Evolutionary conservation across 2,329 filamentous ascomycete species (phyloP), one percentile per base, ranked within the genome.

Genomic region (Phyllosticta citrichinensis): DNA sequence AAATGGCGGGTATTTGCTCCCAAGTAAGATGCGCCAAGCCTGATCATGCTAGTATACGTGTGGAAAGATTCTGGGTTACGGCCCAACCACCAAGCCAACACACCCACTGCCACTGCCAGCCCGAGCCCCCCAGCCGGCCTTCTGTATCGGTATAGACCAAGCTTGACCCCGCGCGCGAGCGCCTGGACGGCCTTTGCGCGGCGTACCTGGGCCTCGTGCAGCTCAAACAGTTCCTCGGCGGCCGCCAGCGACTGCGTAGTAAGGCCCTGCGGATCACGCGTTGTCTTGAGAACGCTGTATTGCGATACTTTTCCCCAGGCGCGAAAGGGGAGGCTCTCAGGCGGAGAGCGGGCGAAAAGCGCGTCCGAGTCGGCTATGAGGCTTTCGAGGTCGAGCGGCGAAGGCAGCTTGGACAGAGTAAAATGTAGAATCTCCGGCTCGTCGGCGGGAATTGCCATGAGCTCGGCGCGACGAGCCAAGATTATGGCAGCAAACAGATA

Each of bases 401-500:
- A 82, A 0, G 94, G 94, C 6, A 99, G 81, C 73, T 94, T 96
- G 52, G 58, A 90, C 12, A 99, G 83, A 40, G 89, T 86, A 63
- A 87, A 89, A 72, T 96, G 91, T 24, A 99, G 82, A 83, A 99
- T 95, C 69, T 97, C 93, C 6, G 90, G 87, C 71, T 96, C 91
- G 65, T 95, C 88, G 20, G 80, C 74, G 1, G 87, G 84, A n/a
- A 91, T 88, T 57, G 89, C 87, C 65, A 97, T 83, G n/a, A 99
- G 82, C 74, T 97, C 91, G 35, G 85, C 82, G 62, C 88, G 87
- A 47, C 93, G 87, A 54, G 86, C 84, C 35, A 96, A 80, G 52
- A 96, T 86, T 65, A 79, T 75, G 27, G 71, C 88, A 1, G 91
- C 91, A 74, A 96, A 97, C 60, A 79, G 81, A 73, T 99, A 99